These are phyloP conservation scores for Ophiosphaerella korrae DNA, from an alignment of 2,329 filamentous ascomycete species.

Conservation along the genomic window DNA sequence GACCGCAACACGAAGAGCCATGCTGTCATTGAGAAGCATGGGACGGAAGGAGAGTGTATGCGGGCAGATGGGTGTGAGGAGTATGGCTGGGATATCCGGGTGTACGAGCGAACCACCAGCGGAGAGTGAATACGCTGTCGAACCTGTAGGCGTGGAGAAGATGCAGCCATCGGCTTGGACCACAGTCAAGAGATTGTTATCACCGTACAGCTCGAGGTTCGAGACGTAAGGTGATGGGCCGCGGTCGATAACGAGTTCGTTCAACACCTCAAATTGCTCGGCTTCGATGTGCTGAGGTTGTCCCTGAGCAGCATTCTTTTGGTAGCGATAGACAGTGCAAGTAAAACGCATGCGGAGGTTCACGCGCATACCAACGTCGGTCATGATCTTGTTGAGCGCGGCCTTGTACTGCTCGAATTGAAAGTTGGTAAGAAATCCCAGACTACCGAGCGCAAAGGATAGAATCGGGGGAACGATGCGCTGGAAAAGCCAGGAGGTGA, in stretches of 20 bases:
- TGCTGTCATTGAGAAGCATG: slow-evolving; percentile 95
- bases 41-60: slow-evolving; percentile 96
- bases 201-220: slow-evolving; percentile 93
- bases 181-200: slow-evolving; percentile 91
- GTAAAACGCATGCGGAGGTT: slow-evolving; percentile 99
- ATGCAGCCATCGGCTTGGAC: slow-evolving; percentile 98
- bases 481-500: slow-evolving; percentile 92
- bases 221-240: slow-evolving; percentile 97
- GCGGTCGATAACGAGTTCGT: slow-evolving; percentile 97
- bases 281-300: slow-evolving; percentile 76
- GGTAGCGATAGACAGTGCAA: slow-evolving; percentile 87
- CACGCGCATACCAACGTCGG: slow-evolving; percentile 92
- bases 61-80: slow-evolving; percentile 95
- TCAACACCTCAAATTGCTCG: slow-evolving; percentile 96
- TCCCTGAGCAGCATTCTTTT: slow-evolving; percentile 49
- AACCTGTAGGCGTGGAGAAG: slow-evolving; percentile 91
- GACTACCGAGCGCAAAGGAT: slow-evolving; percentile 81
- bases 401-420: slow-evolving; percentile 87
- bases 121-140: slow-evolving; percentile 91
- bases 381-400: slow-evolving; percentile 88
- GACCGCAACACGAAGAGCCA: slow-evolving; percentile 87
- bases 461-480: slow-evolving; percentile 83
- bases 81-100: slow-evolving; percentile 93
- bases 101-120: slow-evolving; percentile 95
- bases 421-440: slow-evolving; percentile 88